These are phyloP conservation scores for Nothopassalora personata DNA, from an alignment of 2,329 filamentous ascomycete genomes.

Conservation along the genomic window DNA sequence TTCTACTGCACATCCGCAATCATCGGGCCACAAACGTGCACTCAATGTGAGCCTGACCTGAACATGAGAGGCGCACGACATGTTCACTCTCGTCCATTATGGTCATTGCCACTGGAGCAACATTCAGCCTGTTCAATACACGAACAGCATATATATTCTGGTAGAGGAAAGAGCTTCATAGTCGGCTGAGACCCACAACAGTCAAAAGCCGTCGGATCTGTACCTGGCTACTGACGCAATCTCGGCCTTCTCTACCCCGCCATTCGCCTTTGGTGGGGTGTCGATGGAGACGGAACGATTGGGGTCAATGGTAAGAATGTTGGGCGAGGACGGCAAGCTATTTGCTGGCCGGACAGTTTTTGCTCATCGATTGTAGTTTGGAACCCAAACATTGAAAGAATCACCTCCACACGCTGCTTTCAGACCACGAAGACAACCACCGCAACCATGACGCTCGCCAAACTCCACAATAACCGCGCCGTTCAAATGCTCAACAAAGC, in stretches of 20 bases:
- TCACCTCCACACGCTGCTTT: no score
- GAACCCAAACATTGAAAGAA: no score
- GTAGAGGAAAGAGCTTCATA: neutral
- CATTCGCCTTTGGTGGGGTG: neutral
- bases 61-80: no score
- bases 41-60: no score
- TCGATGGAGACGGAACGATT: neutral
- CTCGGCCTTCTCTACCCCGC: neutral
- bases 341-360: neutral
- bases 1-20: no score
- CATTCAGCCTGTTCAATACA: neutral
- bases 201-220: neutral
- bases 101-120: neutral
- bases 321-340: neutral
- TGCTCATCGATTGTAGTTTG: no score
- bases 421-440: neutral
- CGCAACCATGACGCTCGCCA: conserved; percentile 18
- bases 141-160: neutral
- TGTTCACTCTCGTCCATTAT: no score
- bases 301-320: neutral
- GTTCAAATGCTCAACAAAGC: conserved; percentile 31
- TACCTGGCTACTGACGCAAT: neutral
- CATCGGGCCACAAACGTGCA: no score
- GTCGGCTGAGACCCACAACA: no score
- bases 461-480: conserved; percentile 28